Conservation (phyloP, 2,329 filamentous ascomycete genomes). For the Xylariaceae sp. region DNA sequence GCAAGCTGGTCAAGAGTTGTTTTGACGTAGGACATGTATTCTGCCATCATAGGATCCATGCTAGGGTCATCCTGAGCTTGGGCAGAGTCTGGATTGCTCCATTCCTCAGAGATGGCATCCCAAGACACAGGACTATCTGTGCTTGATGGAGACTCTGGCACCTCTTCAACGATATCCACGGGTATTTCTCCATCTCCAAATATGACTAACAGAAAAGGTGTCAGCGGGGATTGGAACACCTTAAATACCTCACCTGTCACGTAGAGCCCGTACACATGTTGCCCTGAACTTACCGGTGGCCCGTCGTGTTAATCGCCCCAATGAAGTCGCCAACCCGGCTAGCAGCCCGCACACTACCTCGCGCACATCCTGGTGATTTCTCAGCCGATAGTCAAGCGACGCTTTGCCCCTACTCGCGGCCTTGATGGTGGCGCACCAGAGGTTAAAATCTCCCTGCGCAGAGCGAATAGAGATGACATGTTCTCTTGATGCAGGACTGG, state of each 20-base stretch:
- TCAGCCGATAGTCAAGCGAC: constrained; percentile 3
- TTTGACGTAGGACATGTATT: constrained; percentile 1
- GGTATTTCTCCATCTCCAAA: not conserved
- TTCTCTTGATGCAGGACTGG: not conserved
- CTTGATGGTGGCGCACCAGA: constrained; percentile 1
- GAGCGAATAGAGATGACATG: not conserved
- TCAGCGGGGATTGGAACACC: not conserved
- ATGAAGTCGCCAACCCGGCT: constrained; percentile 2
- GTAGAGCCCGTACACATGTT: not conserved
- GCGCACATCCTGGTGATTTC: constrained; percentile 3
- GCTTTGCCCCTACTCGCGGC: not conserved
- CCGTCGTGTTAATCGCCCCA: not conserved
- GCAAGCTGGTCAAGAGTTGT: not conserved
- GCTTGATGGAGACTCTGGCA: not conserved
- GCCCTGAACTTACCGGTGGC: not conserved
- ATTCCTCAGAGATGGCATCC: not conserved
- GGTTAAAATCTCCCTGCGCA: constrained; percentile 1
- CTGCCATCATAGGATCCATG: not conserved
- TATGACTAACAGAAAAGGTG: not conserved
- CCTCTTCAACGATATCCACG: not conserved
- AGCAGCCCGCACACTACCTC: constrained; percentile 1
- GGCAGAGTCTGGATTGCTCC: not conserved
- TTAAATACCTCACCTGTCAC: not conserved
- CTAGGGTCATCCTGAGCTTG: not conserved
- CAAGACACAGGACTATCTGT: constrained; percentile 1